Conservation (phyloP, 306 rosid species). For the Corylus americana region DNA sequence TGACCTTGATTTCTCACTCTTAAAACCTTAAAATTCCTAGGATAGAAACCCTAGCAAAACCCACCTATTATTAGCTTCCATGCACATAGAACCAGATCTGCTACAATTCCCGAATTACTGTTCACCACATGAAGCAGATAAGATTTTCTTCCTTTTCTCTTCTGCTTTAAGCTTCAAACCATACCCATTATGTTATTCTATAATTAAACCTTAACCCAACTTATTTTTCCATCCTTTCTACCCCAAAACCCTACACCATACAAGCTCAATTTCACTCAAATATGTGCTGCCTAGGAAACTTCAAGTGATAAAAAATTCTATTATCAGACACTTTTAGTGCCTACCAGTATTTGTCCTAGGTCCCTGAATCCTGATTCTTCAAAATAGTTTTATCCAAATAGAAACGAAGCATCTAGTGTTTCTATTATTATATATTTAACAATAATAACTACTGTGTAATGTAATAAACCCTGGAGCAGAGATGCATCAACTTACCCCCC, state of each 20-base stretch:
- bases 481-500: slow-evolving; percentile 71
- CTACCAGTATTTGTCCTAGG: neutral
- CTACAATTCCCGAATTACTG: neutral
- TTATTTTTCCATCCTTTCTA: neutral
- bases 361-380: neutral
- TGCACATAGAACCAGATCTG: neutral
- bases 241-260: neutral
- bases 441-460: neutral
- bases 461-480: neutral
- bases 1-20: neutral
- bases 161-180: neutral
- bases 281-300: neutral
- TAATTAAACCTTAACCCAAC: neutral
- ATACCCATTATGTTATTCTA: neutral
- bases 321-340: neutral
- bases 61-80: neutral
- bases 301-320: neutral
- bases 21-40: neutral
- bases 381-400: neutral
- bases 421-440: neutral
- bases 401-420: neutral
- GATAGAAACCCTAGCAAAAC: neutral
- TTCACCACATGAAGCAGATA: neutral
- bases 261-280: neutral
- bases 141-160: neutral